Evolutionary conservation across 805 yeast genomes (phyloP).

Genomic region (Torulaspora indica): DNA sequence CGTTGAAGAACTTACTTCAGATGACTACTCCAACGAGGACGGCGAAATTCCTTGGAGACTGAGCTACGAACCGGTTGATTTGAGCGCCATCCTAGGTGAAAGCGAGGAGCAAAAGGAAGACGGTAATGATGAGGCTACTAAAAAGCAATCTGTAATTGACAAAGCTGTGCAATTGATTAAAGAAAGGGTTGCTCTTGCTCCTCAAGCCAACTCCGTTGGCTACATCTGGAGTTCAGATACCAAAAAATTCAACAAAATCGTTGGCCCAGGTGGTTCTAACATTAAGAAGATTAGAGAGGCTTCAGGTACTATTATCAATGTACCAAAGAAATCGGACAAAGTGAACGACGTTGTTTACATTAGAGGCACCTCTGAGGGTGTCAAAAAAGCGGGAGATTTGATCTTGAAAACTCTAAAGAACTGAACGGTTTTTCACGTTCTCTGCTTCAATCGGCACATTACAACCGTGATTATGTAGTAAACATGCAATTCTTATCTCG

Average conservation of each 20-base stretch:
- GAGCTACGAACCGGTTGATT: slow-evolving; percentile 38
- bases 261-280: slow-evolving; percentile 74
- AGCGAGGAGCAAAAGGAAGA: slow-evolving; percentile 39
- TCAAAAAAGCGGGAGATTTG: slow-evolving; percentile 46
- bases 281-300: slow-evolving; percentile 56
- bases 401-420: slow-evolving; percentile 31
- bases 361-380: slow-evolving; percentile 55
- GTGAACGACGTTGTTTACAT: slow-evolving; percentile 51
- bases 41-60: slow-evolving; percentile 63
- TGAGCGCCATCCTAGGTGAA: slow-evolving; percentile 26
- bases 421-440: not conserved
- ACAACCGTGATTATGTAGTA: not conserved
- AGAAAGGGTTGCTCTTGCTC: slow-evolving; percentile 45
- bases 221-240: slow-evolving; percentile 58
- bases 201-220: slow-evolving; percentile 46
- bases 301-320: slow-evolving; percentile 53
- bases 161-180: slow-evolving; percentile 40
- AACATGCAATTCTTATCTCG: not conserved
- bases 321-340: slow-evolving; percentile 57
- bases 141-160: slow-evolving; percentile 44
- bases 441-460: too few species aligned
- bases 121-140: slow-evolving; percentile 39
- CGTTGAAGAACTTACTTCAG: slow-evolving; percentile 36
- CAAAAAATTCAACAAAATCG: slow-evolving; percentile 51
- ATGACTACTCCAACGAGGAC: slow-evolving; percentile 20